Evolutionary conservation across 2,329 filamentous ascomycete genomes (phyloP), one percentile per base, ranked within the genome.

Genomic region (Phialocephala subalpina): DNA sequence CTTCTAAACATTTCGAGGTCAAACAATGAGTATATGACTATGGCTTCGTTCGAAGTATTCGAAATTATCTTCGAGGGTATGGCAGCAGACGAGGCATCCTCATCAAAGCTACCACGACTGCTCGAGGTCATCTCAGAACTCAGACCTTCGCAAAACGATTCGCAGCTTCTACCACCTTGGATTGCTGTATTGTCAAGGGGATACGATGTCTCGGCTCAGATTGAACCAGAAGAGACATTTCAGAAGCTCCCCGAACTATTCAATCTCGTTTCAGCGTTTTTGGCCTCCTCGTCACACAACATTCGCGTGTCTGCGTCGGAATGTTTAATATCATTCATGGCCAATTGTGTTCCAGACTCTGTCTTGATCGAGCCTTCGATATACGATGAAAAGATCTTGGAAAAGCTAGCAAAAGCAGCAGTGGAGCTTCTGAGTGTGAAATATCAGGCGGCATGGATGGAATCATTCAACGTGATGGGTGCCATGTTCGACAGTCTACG

Each of bases 1-100:
- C 82, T 99, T 65, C 87, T 99, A 72, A 89, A 90, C 71, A 97
- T 98, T 68, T 95, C 95, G 35, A 90, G 90, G 75, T 94, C 92
- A 9, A 96, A 89, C 78, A 97, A 97, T 77, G 94, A 98, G 77
- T 97, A 95, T 78, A 90, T 99, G 83, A 97, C 94, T 36, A 97
- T 98, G 90, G 91, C 93, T 12, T 92, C 94, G 0, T 97, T 99
- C 73, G 95, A 97, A 71, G 95, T 98, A 3, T 99, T 99, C 74
- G 96, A 99, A 78, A 91, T 97, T 78, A 97, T 98, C 53, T 98
- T 99, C 71, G 91, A 92, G 73, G 92, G 94, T 8, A 94, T 99
- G 91, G 87, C 84, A n/a, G 87, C 84, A 18, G 91, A 94, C 71
- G 93, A 97, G 71, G 86, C 94, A 58, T 92, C 94, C 0, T 97